Conservation (phyloP, 2,329 filamentous ascomycete genomes). For the Xylaria digitata region DNA sequence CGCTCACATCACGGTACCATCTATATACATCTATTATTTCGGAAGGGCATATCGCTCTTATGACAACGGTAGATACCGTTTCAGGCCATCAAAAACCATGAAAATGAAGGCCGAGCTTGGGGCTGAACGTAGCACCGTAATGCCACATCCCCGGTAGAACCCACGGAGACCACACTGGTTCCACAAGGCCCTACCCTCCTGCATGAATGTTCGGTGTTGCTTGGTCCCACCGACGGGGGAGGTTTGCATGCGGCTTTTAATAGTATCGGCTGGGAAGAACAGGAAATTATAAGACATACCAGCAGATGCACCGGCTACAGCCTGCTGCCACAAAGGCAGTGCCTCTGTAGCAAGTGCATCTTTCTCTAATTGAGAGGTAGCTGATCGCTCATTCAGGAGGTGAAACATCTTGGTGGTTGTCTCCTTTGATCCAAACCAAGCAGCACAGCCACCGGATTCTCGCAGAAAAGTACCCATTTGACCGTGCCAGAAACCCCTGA, state of each 20-base stretch:
- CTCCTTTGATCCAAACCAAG: constrained; percentile 95
- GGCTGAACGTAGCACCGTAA: constrained; percentile 87
- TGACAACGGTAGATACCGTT: constrained; percentile 69
- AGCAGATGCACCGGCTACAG: constrained; percentile 85
- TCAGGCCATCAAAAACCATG: constrained; percentile 90
- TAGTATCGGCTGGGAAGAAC: constrained; percentile 96
- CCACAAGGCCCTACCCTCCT: constrained; percentile 81
- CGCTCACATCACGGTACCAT: constrained; percentile 29
- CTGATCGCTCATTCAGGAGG: constrained; percentile 61
- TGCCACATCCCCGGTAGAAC: constrained; percentile 93
- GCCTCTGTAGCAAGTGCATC: constrained; percentile 60
- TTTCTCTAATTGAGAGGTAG: constrained; percentile 54
- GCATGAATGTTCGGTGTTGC: constrained; percentile 73
- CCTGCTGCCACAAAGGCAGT: constrained; percentile 86
- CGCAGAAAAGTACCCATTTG: constrained; percentile 93
- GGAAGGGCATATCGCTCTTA: constrained; percentile 39
- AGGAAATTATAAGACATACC: constrained; percentile 97
- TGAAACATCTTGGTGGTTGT: constrained; percentile 79
- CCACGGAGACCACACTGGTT: constrained; percentile 82
- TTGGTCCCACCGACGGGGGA: constrained; percentile 71
- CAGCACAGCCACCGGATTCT: constrained; percentile 90
- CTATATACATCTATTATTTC: constrained; percentile 38
- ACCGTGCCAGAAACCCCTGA: constrained; percentile 93
- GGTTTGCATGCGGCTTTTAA: constrained; percentile 98
- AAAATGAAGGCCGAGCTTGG: constrained; percentile 99